A percentile compares a stretch with the other conserved stretches of the same genome.
Conservation (phyloP, 371 early-diverging fungal genomes). For the Mortierella sp. region DNA sequence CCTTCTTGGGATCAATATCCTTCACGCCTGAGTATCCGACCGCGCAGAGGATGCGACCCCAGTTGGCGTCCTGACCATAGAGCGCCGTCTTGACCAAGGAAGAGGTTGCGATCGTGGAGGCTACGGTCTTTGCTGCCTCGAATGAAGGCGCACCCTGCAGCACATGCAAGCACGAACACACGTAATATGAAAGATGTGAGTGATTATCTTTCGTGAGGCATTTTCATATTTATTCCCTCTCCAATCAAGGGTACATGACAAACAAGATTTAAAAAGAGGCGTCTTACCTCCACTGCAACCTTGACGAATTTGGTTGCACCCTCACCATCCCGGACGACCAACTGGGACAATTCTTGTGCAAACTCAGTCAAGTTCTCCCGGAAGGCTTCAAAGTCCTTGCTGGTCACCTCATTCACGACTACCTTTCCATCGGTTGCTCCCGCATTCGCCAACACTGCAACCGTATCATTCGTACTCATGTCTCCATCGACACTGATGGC, state of each 20-base stretch:
- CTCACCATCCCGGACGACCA: slow-evolving; percentile 95
- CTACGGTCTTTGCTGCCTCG: slow-evolving; percentile 84
- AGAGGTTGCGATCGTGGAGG: slow-evolving; percentile 89
- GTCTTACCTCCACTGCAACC: slow-evolving; percentile 83
- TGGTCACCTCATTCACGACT: slow-evolving; percentile 58
- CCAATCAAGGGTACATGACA: too few relatives aligned
- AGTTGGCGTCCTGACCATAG: slow-evolving; percentile 97
- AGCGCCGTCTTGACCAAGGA: slow-evolving; percentile 95
- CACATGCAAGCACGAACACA: too few relatives aligned
- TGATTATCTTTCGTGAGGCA: too few relatives aligned
- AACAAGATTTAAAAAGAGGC: not conserved
- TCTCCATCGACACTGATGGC: slow-evolving; percentile 95
- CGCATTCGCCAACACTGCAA: slow-evolving; percentile 90
- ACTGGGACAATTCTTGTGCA: slow-evolving; percentile 84
- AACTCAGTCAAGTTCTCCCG: slow-evolving; percentile 79
- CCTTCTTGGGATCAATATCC: slow-evolving; percentile 77
- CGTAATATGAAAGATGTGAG: too few relatives aligned
- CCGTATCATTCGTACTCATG: slow-evolving; percentile 96
- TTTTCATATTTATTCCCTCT: too few relatives aligned
- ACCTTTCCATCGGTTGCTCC: slow-evolving; percentile 60
- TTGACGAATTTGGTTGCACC: slow-evolving; percentile 97
- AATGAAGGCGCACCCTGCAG: slow-evolving; percentile 79
- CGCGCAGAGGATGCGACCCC: slow-evolving; percentile 93
- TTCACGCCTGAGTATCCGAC: slow-evolving; percentile 83
- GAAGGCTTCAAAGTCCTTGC: slow-evolving; percentile 75